These are phyloP conservation scores for Macrophomina pseudophaseolina DNA, from an alignment of 2,329 filamentous ascomycete genomes.

Conservation along the genomic window DNA sequence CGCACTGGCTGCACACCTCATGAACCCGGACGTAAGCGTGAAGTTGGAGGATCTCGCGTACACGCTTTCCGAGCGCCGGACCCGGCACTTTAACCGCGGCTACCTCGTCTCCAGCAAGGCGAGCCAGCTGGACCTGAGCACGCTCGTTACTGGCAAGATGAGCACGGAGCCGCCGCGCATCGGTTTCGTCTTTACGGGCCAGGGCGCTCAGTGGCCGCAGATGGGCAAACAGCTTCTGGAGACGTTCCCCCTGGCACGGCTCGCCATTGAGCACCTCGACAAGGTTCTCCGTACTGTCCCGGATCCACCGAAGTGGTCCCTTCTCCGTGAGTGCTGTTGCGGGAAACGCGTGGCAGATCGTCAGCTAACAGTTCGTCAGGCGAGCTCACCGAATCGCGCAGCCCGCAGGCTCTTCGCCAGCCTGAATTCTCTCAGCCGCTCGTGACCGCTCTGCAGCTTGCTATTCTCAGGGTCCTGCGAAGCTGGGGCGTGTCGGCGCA, in stretches of 20 bases:
- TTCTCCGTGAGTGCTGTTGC: too few relatives aligned
- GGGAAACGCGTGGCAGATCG: too few relatives aligned
- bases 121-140: neutral
- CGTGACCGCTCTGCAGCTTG: constrained; percentile 28
- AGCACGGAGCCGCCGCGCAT: constrained; percentile 27
- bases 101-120: neutral
- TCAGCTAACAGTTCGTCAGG: constrained; percentile 10
- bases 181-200: constrained; percentile 47
- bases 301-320: constrained; percentile 31
- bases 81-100: constrained; percentile 4
- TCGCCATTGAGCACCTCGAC: too few relatives aligned
- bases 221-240: constrained; percentile 37
- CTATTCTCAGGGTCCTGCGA: constrained; percentile 12
- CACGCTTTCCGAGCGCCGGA: constrained; percentile 20
- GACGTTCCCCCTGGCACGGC: neutral
- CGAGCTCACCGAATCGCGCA: constrained; percentile 27
- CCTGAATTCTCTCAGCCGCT: constrained; percentile 28
- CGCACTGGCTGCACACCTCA: constrained; percentile 26
- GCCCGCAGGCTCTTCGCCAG: constrained; percentile 19
- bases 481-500: constrained; percentile 20
- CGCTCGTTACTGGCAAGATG: constrained; percentile 9
- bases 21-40: constrained; percentile 16
- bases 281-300: constrained; percentile 33
- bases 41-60: neutral
- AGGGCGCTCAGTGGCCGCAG: constrained; percentile 44